Conservation (phyloP, 208 protist species). For the Leishmania amazonensis region DNA sequence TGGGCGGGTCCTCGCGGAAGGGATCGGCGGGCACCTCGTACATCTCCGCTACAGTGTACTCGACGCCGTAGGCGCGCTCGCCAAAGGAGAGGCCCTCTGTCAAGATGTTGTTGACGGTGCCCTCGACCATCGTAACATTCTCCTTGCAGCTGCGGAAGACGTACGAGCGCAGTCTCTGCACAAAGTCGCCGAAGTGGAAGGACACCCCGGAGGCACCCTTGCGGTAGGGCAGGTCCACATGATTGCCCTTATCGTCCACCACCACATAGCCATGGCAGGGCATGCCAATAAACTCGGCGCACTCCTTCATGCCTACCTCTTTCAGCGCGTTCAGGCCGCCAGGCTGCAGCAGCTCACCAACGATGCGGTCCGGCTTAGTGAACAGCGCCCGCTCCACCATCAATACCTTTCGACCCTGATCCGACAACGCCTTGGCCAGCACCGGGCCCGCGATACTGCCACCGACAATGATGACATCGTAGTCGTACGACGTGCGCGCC, state of each 20-base stretch:
- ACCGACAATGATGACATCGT: constrained; percentile 93
- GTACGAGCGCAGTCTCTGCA: constrained; percentile 84
- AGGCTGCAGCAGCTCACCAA: constrained; percentile 96
- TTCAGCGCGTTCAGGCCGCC: constrained; percentile 88
- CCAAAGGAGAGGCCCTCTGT: constrained; percentile 50
- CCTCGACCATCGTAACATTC: constrained; percentile 87
- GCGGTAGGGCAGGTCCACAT: constrained; percentile 80
- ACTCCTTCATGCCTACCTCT: constrained; percentile 90
- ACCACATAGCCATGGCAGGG: constrained; percentile 89
- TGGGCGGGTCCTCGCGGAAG: constrained; percentile 54
- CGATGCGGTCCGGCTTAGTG: constrained; percentile 93
- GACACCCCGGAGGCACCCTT: constrained; percentile 56
- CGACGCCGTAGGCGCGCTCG: constrained; percentile 83
- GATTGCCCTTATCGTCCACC: constrained; percentile 63
- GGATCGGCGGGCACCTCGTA: constrained; percentile 57
- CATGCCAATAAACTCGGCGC: constrained; percentile 82
- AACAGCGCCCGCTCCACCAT: constrained; percentile 91
- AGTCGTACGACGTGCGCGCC: constrained; percentile 74
- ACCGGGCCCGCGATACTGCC: constrained; percentile 91
- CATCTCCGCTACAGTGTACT: constrained; percentile 60
- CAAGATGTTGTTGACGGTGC: constrained; percentile 75
- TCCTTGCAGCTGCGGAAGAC: constrained; percentile 67
- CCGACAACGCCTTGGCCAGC: constrained; percentile 87
- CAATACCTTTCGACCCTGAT: constrained; percentile 85
- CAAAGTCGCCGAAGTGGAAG: constrained; percentile 95